Evolutionary conservation across 345 rosid genomes (phyloP), one percentile per base, ranked within the genome.

Genomic region (Salix caprea): DNA sequence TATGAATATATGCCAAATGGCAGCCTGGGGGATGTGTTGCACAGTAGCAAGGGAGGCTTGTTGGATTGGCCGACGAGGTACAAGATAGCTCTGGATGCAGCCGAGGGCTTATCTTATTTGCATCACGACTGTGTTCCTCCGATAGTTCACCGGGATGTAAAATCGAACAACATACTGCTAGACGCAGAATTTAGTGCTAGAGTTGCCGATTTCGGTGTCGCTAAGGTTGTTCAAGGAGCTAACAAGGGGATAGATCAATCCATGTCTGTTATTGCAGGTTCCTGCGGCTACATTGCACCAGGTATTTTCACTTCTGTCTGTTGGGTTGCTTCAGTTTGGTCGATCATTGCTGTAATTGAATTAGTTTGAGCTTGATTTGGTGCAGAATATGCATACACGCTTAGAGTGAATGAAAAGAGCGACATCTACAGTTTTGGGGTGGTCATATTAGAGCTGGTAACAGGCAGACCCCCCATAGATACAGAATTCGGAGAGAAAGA

Each of bases 271-370:
- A 85, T 96, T 36, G 94, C 96, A 0, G 99, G 99, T 76, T 93
- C 98, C 26, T 93, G 90, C 34, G 97, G 98, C 67, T 95, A 95
- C 78, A 93, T 95, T 82, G 98, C 99, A 78, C 98, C 99, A 88
- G 98, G 98, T 96, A 82, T 40, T 65, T 62, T 32, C 18, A 72
- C 28, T 75, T 28, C 16, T 39, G 15, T 52, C 62, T 24, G 0
- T 1, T 9, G 62, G 11, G 23, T 23, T n/a, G 28, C 23, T n/a
- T 1, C 4, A 3, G 23, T 58, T 1, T 58, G 62, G 12, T 58
- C 62, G 10, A 10, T 56, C 62, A n/a, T 16, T 54, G n/a, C 15
- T 32, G 16, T 28, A 32, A 18, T 66, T 65, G 54, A 19, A 14
- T n/a, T 48, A 39, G 60, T 12, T 48, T 50, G 44, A 18, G 71